Conservation (phyloP, 129 eudicot species). For the Tagetes patula region DNA sequence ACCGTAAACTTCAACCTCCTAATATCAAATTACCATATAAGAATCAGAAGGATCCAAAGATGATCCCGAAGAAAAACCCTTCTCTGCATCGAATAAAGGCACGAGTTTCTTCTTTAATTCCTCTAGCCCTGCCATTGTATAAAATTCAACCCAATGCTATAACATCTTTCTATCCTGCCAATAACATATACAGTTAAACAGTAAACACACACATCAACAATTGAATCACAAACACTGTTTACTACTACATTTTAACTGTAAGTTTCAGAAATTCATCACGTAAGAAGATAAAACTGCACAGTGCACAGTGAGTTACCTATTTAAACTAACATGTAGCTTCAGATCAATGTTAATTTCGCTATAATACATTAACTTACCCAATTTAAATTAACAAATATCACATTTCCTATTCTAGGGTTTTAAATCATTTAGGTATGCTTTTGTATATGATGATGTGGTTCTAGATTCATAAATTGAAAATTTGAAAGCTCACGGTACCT, state of each 20-base stretch:
- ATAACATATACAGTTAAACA: neutral
- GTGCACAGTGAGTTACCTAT: too few relatives aligned
- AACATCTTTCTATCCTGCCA: slow-evolving; percentile 26
- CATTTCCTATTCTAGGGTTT: slow-evolving; percentile 23
- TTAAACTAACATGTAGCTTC: too few relatives aligned
- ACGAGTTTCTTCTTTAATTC: slow-evolving; percentile 89
- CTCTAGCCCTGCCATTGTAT: slow-evolving; percentile 80
- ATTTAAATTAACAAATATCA: neutral
- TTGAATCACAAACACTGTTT: neutral
- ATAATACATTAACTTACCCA: too few relatives aligned
- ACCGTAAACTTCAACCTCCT: neutral
- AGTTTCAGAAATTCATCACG: neutral
- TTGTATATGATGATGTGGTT: neutral
- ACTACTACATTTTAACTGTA: neutral
- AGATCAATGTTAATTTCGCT: too few relatives aligned
- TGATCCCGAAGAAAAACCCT: slow-evolving; percentile 80
- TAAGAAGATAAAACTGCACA: slow-evolving; percentile 1
- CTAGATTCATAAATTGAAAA: neutral
- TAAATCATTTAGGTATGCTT: slow-evolving; percentile 20
- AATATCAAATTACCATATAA: slow-evolving; percentile 44
- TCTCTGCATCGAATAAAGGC: slow-evolving; percentile 95
- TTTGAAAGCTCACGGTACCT: slow-evolving; percentile 24
- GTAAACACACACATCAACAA: neutral
- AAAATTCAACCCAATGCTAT: slow-evolving; percentile 24
- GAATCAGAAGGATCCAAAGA: slow-evolving; percentile 78